phyloP scores from a whole-genome alignment of 31 red algal genomes.

The Porphyra umbilicalis region DNA sequence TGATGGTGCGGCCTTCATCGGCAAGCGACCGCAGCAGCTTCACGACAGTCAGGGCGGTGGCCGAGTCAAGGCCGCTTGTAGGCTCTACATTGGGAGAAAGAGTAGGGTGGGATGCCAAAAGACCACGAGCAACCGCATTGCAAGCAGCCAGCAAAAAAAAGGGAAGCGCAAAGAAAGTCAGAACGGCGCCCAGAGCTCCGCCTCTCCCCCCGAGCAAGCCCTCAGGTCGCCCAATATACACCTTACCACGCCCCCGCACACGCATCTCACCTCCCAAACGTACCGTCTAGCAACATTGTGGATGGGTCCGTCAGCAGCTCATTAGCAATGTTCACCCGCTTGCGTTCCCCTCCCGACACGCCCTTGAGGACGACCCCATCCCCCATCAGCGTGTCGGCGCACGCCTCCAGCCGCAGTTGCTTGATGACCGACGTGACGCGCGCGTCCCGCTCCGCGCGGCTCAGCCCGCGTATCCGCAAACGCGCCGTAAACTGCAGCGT shows the following conservation, averaged over 20 bases:
- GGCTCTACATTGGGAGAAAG: slow-evolving; percentile 15
- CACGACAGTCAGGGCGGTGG: slow-evolving; percentile 86
- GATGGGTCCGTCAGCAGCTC: slow-evolving; percentile 76
- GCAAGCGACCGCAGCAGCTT: slow-evolving; percentile 51
- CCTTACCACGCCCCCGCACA: no score
- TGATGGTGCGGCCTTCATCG: slow-evolving; percentile 54
- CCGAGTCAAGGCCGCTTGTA: slow-evolving; percentile 70
- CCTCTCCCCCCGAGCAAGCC: no score
- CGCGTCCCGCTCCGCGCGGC: slow-evolving; percentile 28
- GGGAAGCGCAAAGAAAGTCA: no score
- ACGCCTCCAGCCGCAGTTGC: slow-evolving; percentile 40
- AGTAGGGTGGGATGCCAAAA: no score
- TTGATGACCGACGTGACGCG: slow-evolving; percentile 43
- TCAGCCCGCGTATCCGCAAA: slow-evolving; percentile 36
- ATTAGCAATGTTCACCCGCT: slow-evolving; percentile 86
- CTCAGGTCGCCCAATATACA: no score
- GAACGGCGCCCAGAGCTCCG: no score
- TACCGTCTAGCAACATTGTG: slow-evolving; percentile 68
- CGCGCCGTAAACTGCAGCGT: slow-evolving; percentile 66
- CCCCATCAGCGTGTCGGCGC: slow-evolving; percentile 68
- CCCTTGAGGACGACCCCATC: slow-evolving; percentile 71
- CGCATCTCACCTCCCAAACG: background rate
- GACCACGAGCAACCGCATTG: background rate
- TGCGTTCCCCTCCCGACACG: slow-evolving; percentile 83
- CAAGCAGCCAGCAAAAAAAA: no score